phyloP scores from a whole-genome alignment of 2,329 filamentous ascomycete species.

The Stagonosporopsis cucurbitacearum region DNA sequence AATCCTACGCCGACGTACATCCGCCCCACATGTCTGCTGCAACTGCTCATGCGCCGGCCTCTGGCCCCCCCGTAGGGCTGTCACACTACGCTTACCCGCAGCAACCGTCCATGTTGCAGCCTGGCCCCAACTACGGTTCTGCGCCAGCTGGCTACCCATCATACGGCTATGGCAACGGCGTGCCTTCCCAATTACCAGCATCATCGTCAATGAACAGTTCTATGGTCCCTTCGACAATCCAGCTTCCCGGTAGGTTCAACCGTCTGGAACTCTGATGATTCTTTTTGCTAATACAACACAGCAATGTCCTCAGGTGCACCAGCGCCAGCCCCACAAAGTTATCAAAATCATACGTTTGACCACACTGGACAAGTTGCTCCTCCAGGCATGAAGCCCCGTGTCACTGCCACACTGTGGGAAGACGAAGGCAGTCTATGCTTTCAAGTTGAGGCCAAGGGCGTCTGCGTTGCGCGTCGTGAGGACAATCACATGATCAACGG shows the following conservation, averaged over 20 bases:
- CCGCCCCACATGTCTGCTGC: constrained; percentile 77
- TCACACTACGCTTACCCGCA: constrained; percentile 74
- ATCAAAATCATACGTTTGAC: constrained; percentile 68
- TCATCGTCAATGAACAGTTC: constrained; percentile 72
- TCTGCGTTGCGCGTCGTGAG: constrained; percentile 93
- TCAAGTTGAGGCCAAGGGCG: constrained; percentile 93
- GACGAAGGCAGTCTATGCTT: constrained; percentile 98
- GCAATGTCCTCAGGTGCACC: constrained; percentile 46
- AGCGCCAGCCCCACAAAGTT: constrained; percentile 40
- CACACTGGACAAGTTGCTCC: constrained; percentile 92
- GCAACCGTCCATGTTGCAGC: constrained; percentile 77
- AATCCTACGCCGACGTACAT: constrained; percentile 85
- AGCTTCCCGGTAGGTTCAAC: constrained; percentile 59
- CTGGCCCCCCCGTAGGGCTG: constrained; percentile 75
- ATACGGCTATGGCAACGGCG: constrained; percentile 77
- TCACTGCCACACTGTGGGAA: constrained; percentile 97
- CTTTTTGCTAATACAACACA: constrained; percentile 18
- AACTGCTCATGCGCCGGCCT: constrained; percentile 75
- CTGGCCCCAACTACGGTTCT: constrained; percentile 72
- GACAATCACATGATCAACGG: constrained; percentile 99
- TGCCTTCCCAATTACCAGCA: constrained; percentile 76
- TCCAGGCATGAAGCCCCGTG: constrained; percentile 92
- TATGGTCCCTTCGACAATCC: constrained; percentile 73
- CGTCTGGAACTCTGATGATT: not conserved
- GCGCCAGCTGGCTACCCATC: constrained; percentile 65